Conservation (phyloP, 2,329 filamentous ascomycete genomes). For the Cephalotrichum gorgonifer region DNA sequence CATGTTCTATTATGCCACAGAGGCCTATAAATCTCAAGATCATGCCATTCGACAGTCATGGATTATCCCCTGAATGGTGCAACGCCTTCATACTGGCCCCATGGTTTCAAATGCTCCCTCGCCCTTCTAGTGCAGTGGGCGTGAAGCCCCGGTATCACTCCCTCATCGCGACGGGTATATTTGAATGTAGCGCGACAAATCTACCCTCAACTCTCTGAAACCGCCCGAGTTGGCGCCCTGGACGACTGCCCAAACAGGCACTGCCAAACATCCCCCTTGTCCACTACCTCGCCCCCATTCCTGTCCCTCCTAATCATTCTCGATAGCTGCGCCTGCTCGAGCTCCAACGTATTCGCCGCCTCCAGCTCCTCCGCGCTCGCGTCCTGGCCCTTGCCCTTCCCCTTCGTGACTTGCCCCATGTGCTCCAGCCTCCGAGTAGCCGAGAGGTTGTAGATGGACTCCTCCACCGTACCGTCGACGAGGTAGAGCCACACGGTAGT, state of each 20-base stretch:
- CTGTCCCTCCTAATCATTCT: conserved; percentile 61
- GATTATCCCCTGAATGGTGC: no score
- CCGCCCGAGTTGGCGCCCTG: background rate
- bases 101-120: no score
- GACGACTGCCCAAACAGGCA: conserved; percentile 63
- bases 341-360: conserved; percentile 71
- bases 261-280: conserved; percentile 71
- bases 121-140: no score
- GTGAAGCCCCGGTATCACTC: no score
- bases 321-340: conserved; percentile 62
- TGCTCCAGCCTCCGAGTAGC: conserved; percentile 71
- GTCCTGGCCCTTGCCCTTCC: conserved; percentile 28
- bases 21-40: no score
- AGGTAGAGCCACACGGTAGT: conserved; percentile 96
- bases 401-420: conserved; percentile 33
- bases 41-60: no score
- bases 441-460: conserved; percentile 81
- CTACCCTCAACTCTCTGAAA: no score
- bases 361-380: conserved; percentile 50
- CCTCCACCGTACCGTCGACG: conserved; percentile 81
- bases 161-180: no score
- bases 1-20: no score
- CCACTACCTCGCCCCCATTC: conserved; percentile 69
- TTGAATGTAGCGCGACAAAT: background rate
- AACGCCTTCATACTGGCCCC: no score